Base-by-base conservation (phyloP, 495 filamentous ascomycete species). In the Penicillium maclennaniae region DNA sequence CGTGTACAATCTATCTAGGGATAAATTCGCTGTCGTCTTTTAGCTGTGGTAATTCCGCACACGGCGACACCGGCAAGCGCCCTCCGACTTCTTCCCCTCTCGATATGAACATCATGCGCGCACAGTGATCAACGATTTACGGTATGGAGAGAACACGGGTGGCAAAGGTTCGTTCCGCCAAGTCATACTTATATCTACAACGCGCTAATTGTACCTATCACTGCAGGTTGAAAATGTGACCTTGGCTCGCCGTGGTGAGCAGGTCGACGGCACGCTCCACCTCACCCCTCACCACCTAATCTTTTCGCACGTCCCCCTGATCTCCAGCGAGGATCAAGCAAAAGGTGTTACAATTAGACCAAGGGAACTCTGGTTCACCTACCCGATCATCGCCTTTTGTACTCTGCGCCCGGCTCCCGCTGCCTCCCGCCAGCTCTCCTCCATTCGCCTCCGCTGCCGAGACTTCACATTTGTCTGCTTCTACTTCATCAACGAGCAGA, bases 401-500 rank as follows among this genome's bases (percentile, higher is more conserved):
- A 83, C 79, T 17, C 78, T 89, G 41, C 79, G 87, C 45, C 84
- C 89, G 49, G 81, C 82, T 51, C 86, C 89, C 34, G 82, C 86
- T 10, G 78, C 75, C 8, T 87, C 88, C 49, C 82, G 84, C 51
- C 79, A 87, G 23, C 80, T 81, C 25, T 92, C 93, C 7, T 89
- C 89, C 4, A 88, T 99, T 67, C 85, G 93, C 39, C 69, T 99
- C 31, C 87, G 89, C 39, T 89, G 92, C 67, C 85, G 92, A 46
- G 93, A 99, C 73, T 97, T 97, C 60, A 89, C 78, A 38, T 96
- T 92, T 65, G 82, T 95, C 43, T 89, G 89, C 59, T 91, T 99
- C 73, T 91, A 91, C 74, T 93, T 97, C 66, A 53, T 69, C 26
- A 79, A 82, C 51, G 89, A 96, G 58, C 75, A 74, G 41, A 81